These are phyloP conservation scores for Malus fusca DNA, from an alignment of 306 rosid genomes.

Conservation along the genomic window DNA sequence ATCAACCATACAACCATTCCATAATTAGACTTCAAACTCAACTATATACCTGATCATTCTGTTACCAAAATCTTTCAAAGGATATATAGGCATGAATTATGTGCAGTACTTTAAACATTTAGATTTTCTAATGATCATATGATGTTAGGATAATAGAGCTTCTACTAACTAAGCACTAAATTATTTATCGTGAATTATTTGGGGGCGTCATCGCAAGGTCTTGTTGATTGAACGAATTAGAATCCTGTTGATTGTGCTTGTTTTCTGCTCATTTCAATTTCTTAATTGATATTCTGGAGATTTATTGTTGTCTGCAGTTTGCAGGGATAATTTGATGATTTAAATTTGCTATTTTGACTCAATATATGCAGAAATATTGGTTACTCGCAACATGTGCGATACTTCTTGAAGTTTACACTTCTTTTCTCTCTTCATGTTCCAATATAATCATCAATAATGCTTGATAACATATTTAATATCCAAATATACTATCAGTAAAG, in stretches of 20 bases:
- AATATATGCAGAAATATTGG: background rate
- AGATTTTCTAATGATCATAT: background rate
- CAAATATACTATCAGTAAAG: background rate
- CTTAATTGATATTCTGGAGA: background rate
- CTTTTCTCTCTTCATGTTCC: background rate
- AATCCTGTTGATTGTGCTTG: background rate
- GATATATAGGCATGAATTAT: background rate
- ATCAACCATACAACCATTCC: slow-evolving; percentile 24
- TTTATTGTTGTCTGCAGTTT: background rate
- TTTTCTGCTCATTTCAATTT: background rate
- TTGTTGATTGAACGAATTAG: background rate
- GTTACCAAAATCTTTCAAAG: slow-evolving; percentile 9
- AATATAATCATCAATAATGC: background rate
- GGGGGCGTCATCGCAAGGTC: background rate
- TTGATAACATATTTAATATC: background rate
- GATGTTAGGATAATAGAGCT: slow-evolving; percentile 2
- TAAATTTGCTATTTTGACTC: background rate
- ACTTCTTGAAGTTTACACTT: background rate
- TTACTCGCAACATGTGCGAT: background rate
- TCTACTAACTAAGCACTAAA: background rate
- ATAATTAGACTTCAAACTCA: slow-evolving; percentile 18
- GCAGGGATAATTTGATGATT: background rate
- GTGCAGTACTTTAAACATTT: background rate
- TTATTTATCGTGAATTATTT: background rate
- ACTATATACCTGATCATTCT: slow-evolving; percentile 1